Evolutionary conservation across 192 early-diverging fungal genomes (phyloP).

Genomic region (Backusella psychrophila): DNA sequence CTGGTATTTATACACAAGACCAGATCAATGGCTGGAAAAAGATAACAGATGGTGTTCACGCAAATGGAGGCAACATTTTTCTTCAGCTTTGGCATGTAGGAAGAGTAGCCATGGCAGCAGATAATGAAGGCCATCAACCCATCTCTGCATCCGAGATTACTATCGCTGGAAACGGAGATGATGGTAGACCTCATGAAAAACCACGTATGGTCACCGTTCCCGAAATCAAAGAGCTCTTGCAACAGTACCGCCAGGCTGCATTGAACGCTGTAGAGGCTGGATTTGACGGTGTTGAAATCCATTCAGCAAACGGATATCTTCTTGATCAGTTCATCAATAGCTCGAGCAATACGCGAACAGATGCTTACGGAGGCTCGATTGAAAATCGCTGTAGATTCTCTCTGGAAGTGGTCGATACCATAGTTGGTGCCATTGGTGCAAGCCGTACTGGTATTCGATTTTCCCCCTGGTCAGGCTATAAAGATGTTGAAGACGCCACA

Average conservation of each 20-base stretch:
- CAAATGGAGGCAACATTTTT: slow-evolving; percentile 52
- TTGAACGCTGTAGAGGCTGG: slow-evolving; percentile 73
- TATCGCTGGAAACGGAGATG: background rate
- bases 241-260: slow-evolving; percentile 45
- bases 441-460: slow-evolving; percentile 35
- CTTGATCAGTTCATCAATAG: slow-evolving; percentile 80
- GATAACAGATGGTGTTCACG: slow-evolving; percentile 53
- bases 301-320: slow-evolving; percentile 91
- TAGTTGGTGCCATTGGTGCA: slow-evolving; percentile 21
- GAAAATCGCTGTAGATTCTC: slow-evolving; percentile 29
- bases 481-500: slow-evolving; percentile 30
- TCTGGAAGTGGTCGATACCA: slow-evolving; percentile 27
- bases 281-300: slow-evolving; percentile 90
- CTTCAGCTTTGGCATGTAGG: slow-evolving; percentile 51
- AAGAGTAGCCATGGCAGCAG: background rate
- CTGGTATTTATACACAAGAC: slow-evolving; percentile 37
- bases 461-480: slow-evolving; percentile 27
- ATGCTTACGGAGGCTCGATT: slow-evolving; percentile 27
- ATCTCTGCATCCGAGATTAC: slow-evolving; percentile 27
- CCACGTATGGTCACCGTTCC: slow-evolving; percentile 11
- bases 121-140: background rate
- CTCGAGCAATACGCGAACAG: slow-evolving; percentile 75
- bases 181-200: slow-evolving; percentile 8
- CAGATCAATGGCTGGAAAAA: slow-evolving; percentile 52
- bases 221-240: slow-evolving; percentile 8